These are phyloP conservation scores for Stenogyne calaminthoides DNA, from an alignment of 305 asterid species.

Conservation along the genomic window DNA sequence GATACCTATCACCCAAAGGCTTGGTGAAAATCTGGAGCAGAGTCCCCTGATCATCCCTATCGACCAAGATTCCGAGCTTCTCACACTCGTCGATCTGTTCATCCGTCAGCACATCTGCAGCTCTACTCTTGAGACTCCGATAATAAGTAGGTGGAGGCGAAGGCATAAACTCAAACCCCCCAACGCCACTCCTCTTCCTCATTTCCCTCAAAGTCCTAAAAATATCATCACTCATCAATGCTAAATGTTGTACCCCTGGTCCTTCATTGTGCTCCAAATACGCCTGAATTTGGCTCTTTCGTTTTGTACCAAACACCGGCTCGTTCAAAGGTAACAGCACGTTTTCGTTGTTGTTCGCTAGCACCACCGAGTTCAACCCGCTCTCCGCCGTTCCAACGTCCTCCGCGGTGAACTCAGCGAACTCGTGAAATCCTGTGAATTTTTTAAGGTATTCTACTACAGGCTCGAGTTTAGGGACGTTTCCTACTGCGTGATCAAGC, in stretches of 20 bases:
- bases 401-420: slow-evolving; percentile 80
- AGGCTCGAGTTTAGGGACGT: slow-evolving; percentile 70
- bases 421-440: slow-evolving; percentile 84
- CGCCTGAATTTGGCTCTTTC: slow-evolving; percentile 95
- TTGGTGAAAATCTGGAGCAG: slow-evolving; percentile 95
- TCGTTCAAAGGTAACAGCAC: slow-evolving; percentile 79
- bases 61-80: slow-evolving; percentile 89
- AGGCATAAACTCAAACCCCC: slow-evolving; percentile 96
- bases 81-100: slow-evolving; percentile 84
- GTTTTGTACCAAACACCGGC: slow-evolving; percentile 77
- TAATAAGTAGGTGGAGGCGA: slow-evolving; percentile 85
- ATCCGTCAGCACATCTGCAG: slow-evolving; percentile 66
- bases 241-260: slow-evolving; percentile 90
- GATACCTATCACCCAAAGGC: slow-evolving; percentile 97
- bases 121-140: slow-evolving; percentile 64
- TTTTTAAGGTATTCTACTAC: slow-evolving; percentile 68
- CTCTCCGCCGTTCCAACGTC: slow-evolving; percentile 91
- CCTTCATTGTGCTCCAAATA: slow-evolving; percentile 96
- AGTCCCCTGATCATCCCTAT: slow-evolving; percentile 94
- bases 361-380: slow-evolving; percentile 79
- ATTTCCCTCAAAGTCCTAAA: slow-evolving; percentile 77
- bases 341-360: slow-evolving; percentile 72
- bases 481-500: slow-evolving; percentile 91
- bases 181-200: slow-evolving; percentile 81
- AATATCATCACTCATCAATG: slow-evolving; percentile 68